These are phyloP conservation scores for Persicaria maculosa DNA, from an alignment of 148 eudicot genomes.

Conservation along the genomic window DNA sequence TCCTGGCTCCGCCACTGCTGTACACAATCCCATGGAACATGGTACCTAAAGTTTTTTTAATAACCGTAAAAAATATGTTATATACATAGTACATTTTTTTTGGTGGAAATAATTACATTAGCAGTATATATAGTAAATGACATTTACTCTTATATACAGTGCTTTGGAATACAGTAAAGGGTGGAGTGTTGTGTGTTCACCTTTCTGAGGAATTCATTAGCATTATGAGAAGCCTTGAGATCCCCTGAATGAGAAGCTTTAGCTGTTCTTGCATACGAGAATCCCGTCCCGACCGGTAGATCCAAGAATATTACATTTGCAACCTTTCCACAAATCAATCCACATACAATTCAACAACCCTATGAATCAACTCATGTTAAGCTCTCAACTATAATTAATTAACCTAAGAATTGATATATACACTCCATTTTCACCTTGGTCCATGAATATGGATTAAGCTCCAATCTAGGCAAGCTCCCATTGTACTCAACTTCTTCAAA, in stretches of 20 bases:
- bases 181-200: constrained; percentile 10
- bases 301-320: constrained; percentile 44
- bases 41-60: too few species aligned
- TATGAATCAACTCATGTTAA: neutral
- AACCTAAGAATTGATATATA: neutral
- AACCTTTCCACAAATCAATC: constrained; percentile 18
- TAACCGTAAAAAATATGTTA: too few species aligned
- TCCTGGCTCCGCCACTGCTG: too few species aligned
- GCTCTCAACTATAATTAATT: neutral
- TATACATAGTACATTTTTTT: too few species aligned
- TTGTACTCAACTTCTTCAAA: constrained; percentile 22
- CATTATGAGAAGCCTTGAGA: constrained; percentile 19
- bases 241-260: constrained; percentile 33
- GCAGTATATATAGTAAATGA: too few species aligned
- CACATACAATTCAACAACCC: neutral
- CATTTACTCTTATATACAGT: too few species aligned
- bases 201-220: constrained; percentile 39
- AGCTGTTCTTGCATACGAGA: constrained; percentile 36
- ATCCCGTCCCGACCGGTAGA: constrained; percentile 43
- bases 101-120: too few species aligned
- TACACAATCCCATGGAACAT: too few species aligned
- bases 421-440: constrained; percentile 29
- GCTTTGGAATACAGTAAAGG: too few species aligned
- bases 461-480: constrained; percentile 32
- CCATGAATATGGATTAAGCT: constrained; percentile 41